A percentile compares a stretch with the other conserved stretches of the same genome.
These are phyloP conservation scores for Typha latifolia DNA, from an alignment of 176 grass and related monocot genomes.

Conservation along the genomic window DNA sequence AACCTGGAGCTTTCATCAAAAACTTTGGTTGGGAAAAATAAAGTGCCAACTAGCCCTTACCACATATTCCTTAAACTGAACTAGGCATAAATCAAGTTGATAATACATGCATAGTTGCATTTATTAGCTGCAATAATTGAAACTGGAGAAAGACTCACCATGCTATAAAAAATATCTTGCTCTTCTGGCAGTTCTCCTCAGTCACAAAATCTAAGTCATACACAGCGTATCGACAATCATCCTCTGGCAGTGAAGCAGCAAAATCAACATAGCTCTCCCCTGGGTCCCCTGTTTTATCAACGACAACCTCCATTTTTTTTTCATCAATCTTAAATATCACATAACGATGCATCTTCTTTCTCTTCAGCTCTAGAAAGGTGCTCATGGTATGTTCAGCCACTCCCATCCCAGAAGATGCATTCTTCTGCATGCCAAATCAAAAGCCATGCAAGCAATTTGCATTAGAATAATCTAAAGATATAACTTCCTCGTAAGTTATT, in stretches of 20 bases:
- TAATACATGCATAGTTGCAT: too few relatives aligned
- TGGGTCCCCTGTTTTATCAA: background rate
- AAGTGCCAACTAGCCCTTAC: too few relatives aligned
- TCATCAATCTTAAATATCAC: slow-evolving; percentile 12
- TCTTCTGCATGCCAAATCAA: background rate
- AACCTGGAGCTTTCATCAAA: too few relatives aligned
- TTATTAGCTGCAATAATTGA: background rate
- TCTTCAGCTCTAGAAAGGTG: slow-evolving; percentile 1
- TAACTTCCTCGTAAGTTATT: background rate
- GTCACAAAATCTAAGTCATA: slow-evolving; percentile 15
- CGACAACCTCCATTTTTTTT: slow-evolving; percentile 12
- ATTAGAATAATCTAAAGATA: background rate
- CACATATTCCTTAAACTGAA: too few relatives aligned
- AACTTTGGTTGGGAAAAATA: too few relatives aligned
- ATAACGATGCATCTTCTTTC: slow-evolving; percentile 9
- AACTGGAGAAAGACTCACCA: background rate
- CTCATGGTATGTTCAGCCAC: slow-evolving; percentile 2
- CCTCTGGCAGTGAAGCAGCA: slow-evolving; percentile 1
- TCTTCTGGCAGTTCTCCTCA: slow-evolving; percentile 13
- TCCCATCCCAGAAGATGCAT: slow-evolving; percentile 8
- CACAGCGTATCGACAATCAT: slow-evolving; percentile 6
- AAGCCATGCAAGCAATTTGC: background rate
- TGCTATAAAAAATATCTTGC: slow-evolving; percentile 16
- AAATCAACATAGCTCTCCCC: slow-evolving; percentile 7
- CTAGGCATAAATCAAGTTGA: too few relatives aligned